phyloP scores from a whole-genome alignment of 2,329 filamentous ascomycete species.

The Exophiala viscosa region DNA sequence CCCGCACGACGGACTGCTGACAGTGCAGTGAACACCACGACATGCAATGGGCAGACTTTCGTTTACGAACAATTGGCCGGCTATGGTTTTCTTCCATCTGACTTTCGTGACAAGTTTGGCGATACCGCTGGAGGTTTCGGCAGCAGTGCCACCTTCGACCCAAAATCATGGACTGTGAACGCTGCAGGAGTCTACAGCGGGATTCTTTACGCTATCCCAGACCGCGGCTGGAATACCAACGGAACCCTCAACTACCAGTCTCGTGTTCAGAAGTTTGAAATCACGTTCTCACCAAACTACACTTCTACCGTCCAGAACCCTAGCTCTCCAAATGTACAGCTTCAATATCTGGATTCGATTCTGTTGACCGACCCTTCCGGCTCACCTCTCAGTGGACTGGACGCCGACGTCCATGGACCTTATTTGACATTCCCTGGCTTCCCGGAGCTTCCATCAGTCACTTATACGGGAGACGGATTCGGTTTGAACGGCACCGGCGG shows the following conservation, averaged over 20 bases:
- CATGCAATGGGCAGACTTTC: constrained; percentile 60
- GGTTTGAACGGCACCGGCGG: constrained; percentile 59
- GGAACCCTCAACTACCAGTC: constrained; percentile 66
- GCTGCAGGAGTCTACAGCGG: constrained; percentile 54
- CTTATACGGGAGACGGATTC: constrained; percentile 65
- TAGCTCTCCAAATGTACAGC: constrained; percentile 57
- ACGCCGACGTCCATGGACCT: constrained; percentile 50
- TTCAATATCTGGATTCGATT: constrained; percentile 63
- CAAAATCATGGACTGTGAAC: constrained; percentile 54
- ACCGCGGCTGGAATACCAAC: constrained; percentile 70
- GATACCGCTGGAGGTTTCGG: constrained; percentile 68
- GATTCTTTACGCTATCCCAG: constrained; percentile 60
- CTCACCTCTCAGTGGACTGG: constrained; percentile 60
- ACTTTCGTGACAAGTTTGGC: constrained; percentile 62
- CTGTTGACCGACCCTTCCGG: constrained; percentile 62
- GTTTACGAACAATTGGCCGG: constrained; percentile 65
- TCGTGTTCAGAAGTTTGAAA: constrained; percentile 64
- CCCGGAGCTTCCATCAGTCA: constrained; percentile 60
- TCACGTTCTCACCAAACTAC: constrained; percentile 54
- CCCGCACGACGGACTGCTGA: constrained; percentile 8
- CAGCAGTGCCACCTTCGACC: constrained; percentile 61
- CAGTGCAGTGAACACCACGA: constrained; percentile 44
- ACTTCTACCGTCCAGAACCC: constrained; percentile 47
- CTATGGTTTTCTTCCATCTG: constrained; percentile 58
- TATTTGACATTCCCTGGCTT: constrained; percentile 56